Evolutionary conservation across 768 basidiomycete species (phyloP).

Genomic region (Terana coerulea): DNA sequence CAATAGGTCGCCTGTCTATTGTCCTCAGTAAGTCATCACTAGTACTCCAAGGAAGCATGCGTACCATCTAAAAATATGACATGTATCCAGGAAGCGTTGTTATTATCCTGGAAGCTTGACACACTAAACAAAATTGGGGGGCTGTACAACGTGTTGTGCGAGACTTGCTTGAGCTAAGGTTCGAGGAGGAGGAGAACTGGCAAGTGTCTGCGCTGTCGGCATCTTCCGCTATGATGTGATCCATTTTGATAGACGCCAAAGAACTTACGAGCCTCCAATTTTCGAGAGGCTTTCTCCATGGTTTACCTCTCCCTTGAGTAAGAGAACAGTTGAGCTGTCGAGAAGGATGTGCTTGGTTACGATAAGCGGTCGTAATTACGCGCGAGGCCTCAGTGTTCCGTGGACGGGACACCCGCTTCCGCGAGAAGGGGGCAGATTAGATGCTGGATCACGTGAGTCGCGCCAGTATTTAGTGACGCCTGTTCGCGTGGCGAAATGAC

Average conservation of each 20-base stretch:
- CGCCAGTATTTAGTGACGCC: constrained; percentile 11
- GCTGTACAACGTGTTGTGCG: no score
- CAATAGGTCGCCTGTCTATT: constrained; percentile 5
- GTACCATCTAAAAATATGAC: no score
- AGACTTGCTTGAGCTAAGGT: no score
- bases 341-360: not conserved
- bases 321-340: not conserved
- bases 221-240: no score
- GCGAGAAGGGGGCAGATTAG: not conserved
- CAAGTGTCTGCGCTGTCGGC: no score
- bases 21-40: not conserved
- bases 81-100: no score
- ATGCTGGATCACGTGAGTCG: constrained; percentile 10
- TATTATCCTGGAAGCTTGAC: no score
- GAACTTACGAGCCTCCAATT: no score
- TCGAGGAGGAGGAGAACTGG: no score
- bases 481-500: constrained; percentile 14
- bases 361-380: not conserved
- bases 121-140: no score
- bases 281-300: no score
- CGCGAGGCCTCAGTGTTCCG: not conserved
- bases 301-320: not conserved
- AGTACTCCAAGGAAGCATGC: not conserved
- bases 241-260: no score
- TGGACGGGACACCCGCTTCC: constrained; percentile 1